Evolutionary conservation across 352 stramenopile species (phyloP), one percentile per base, ranked within the genome.

Genomic region (Globisporangium yorkense): DNA sequence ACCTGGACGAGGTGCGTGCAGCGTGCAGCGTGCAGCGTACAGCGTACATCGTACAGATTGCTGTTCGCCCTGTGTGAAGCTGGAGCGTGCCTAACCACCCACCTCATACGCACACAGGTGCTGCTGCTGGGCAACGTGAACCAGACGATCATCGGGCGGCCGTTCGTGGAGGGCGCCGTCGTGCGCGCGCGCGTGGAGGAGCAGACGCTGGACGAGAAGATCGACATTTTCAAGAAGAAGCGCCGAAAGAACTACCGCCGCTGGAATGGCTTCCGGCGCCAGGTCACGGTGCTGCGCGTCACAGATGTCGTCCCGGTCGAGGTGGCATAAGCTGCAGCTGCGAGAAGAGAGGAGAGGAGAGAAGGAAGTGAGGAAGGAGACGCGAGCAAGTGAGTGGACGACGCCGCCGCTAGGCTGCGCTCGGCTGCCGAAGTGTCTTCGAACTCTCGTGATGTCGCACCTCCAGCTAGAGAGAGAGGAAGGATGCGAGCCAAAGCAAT

Each of bases 211-310:
- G 84, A 94, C 62, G 77, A 81, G 54, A 94, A 94, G 67, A 90
- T 94, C 54, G 83, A 92, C 66, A 84, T 94, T 58, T 94, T 94
- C 71, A 94, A 94, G 75, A 94, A 94, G 75, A 92, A 92, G 60
- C 82, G 84, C 62, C 76, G 84, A 87, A 94, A 94, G 75, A 92
- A 91, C 68, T 94, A 94, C 68, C 84, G 83, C 53, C 82, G 84
- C 63, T 92, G 83, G 84, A 92, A 94, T 67, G 84, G 84, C 12
- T 92, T 91, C 75, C 84, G 84, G 70, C 84, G 84, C 51, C 59
- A 94, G 67, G 80, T 94, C 46, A 94, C 84, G 3, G 79, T 94
- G 49, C 69, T 94, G 67, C 84, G 84, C 63, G 82, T 94, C 62
- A 91, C 72, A 57, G 83, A 90, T 62, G 80, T 94, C 21, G 63